phyloP scores from a whole-genome alignment of 1,284 basidiomycete species.

The Pseudozyma sp. region DNA sequence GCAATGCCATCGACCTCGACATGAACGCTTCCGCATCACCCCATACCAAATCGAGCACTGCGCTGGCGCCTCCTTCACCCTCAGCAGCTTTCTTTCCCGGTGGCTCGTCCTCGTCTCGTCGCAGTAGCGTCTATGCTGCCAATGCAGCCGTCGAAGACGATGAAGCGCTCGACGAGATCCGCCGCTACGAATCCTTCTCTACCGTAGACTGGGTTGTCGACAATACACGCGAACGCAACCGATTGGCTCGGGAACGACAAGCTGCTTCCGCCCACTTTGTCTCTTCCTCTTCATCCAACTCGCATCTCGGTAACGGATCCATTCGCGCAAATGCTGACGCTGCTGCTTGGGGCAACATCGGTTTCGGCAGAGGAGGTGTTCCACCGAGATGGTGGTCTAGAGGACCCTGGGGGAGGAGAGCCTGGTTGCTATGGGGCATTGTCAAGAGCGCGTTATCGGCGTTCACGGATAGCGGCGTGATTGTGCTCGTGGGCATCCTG shows the following conservation, averaged over 20 bases:
- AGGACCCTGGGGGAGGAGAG: constrained; percentile 39
- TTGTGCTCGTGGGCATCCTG: constrained; percentile 75
- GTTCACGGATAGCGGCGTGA: constrained; percentile 62
- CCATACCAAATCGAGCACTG: constrained; percentile 17
- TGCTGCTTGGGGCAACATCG: constrained; percentile 38
- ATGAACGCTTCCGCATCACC: constrained; percentile 29
- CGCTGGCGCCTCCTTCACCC: constrained; percentile 24
- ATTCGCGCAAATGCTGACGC: constrained; percentile 32
- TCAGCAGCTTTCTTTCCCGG: constrained; percentile 23
- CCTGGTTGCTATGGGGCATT: constrained; percentile 54
- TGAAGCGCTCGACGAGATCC: constrained; percentile 61
- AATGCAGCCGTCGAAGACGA: constrained; percentile 48
- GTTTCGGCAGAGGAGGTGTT: constrained; percentile 37
- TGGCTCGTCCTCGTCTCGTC: constrained; percentile 22
- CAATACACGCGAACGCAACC: constrained; percentile 63
- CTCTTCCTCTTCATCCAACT: constrained; percentile 40
- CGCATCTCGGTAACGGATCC: constrained; percentile 50
- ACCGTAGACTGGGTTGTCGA: constrained; percentile 69
- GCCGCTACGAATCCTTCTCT: constrained; percentile 58
- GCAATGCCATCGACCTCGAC: constrained; percentile 27
- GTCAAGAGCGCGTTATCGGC: constrained; percentile 49
- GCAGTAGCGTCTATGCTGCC: constrained; percentile 12
- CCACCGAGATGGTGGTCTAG: constrained; percentile 55
- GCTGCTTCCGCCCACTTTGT: constrained; percentile 47
- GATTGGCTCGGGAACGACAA: constrained; percentile 54